Base-by-base conservation (phyloP, 1,284 basidiomycete species). In the Trichosporon coremiiforme region DNA sequence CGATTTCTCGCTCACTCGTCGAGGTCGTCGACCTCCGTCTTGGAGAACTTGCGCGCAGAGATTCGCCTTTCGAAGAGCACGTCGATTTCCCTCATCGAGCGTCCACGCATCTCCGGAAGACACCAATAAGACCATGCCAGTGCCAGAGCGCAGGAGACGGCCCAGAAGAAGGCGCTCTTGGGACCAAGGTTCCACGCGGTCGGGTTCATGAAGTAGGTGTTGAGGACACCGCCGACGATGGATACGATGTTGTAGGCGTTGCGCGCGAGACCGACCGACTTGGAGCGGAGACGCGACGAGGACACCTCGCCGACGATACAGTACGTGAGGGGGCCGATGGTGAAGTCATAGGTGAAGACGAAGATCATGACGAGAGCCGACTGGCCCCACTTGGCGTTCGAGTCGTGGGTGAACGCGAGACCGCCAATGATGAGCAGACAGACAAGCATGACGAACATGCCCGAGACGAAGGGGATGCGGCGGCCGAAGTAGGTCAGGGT, bases 261-360 rank as follows among this genome's bases (percentile, higher is more conserved):
- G 35, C 86, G 80, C 10, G 75, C 72, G 12, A 87, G 79, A 4
- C 84, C 86, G 75, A 86, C 83, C 4, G 86, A 83, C 77, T 86
- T 86, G 65, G 82, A 79, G 62, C 85, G 78, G 3, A 85, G 78
- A 35, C 84, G 81, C 10, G 83, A 84, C 66, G 84, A 83, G 0
- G 79, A 75, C 25, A 81, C 77, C 70, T 85, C 85, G 17, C 82
- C 82, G 29, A 85, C 83, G 57, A 85, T 71, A 66, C 69, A 68
- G 65, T 68, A 85, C 68, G 82, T 81, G 47, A 79, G 73, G 1
- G 78, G 78, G 9, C 79, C 79, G 67, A 76, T 69, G 15, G 79
- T 77, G 29, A 75, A 66, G 70, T 78, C 77, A 66, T 69, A 77
- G 29, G 70, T 63, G 36, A 77, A 74, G 47, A 75, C 71, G 66